These are phyloP conservation scores for Thalassia testudinum DNA, from an alignment of 116 monocot genomes.

Conservation along the genomic window DNA sequence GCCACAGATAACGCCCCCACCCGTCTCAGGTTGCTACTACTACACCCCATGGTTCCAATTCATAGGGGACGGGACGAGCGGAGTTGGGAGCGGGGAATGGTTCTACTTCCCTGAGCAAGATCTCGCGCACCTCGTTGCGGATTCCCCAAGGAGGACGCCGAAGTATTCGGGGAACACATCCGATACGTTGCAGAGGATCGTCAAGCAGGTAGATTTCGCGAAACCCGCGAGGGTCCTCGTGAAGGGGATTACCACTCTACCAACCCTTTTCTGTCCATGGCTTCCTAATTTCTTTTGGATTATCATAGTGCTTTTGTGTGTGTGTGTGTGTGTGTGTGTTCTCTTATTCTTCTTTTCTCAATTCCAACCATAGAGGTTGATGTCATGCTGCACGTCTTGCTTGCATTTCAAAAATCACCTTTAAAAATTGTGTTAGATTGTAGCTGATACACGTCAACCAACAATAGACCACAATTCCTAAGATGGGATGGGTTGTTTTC, in stretches of 20 bases:
- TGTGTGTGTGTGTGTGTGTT: neutral
- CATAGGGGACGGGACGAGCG: slow-evolving; percentile 13
- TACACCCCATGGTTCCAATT: slow-evolving; percentile 45
- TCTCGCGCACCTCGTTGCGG: slow-evolving; percentile 16
- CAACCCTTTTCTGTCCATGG: neutral
- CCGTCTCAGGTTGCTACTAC: slow-evolving; percentile 13
- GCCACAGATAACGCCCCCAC: slow-evolving; percentile 5
- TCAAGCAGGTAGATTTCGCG: slow-evolving; percentile 41
- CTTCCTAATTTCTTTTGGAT: neutral
- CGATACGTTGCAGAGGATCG: slow-evolving; percentile 35
- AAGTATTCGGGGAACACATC: slow-evolving; percentile 4
- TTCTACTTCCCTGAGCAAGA: slow-evolving; percentile 37
- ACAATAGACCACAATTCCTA: too few species aligned
- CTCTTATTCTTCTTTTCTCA: neutral
- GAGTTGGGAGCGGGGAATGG: slow-evolving; percentile 26
- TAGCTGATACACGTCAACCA: too few species aligned
- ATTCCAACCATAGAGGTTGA: too few species aligned
- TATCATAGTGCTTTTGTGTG: neutral
- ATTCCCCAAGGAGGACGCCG: slow-evolving; percentile 3
- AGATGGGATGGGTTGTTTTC: too few species aligned
- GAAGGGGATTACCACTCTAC: neutral
- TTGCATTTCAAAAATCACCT: too few species aligned
- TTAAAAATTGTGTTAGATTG: too few species aligned
- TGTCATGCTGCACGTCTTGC: too few species aligned
- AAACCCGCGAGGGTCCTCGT: neutral